These are phyloP conservation scores for Debaryomycetaceae sp. DNA, from an alignment of 1,139 yeast species.

Conservation along the genomic window DNA sequence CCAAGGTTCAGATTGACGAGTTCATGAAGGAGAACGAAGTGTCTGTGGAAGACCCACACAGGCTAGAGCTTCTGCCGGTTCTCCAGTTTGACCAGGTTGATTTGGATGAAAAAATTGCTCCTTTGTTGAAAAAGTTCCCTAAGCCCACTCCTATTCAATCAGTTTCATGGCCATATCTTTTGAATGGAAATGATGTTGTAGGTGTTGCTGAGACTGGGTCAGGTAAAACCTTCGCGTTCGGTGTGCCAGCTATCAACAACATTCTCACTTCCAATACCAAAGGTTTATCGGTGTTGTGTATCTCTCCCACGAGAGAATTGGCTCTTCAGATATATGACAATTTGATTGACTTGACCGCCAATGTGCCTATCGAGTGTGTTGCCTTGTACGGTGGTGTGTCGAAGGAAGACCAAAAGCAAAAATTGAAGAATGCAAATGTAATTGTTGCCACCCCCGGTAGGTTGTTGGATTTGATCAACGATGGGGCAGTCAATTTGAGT, in stretches of 20 bases:
- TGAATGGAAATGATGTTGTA: conserved; percentile 78
- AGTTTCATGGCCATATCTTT: conserved; percentile 92
- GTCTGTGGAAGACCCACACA: conserved; percentile 67
- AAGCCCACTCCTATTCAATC: conserved; percentile 96
- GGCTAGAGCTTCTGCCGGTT: conserved; percentile 58
- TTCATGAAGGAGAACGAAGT: conserved; percentile 75
- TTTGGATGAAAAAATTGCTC: conserved; percentile 53
- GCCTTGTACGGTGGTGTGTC: conserved; percentile 98
- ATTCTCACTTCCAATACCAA: conserved; percentile 42
- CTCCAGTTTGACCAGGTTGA: conserved; percentile 61
- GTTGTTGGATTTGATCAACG: conserved; percentile 83
- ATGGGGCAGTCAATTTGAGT: conserved; percentile 73
- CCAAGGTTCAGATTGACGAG: conserved; percentile 55
- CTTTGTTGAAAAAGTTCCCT: conserved; percentile 64
- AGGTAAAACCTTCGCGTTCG: conserved; percentile 96
- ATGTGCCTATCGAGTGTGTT: conserved; percentile 64
- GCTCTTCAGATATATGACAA: conserved; percentile 93
- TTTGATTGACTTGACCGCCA: conserved; percentile 61
- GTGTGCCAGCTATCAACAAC: conserved; percentile 92
- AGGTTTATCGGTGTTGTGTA: conserved; percentile 73
- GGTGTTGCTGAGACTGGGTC: conserved; percentile 99
- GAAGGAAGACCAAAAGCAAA: conserved; percentile 81
- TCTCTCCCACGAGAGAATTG: conserved; percentile 96
- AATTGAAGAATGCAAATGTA: conserved; percentile 58
- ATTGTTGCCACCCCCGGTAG: conserved; percentile 98